Conservation (phyloP, 768 basidiomycete genomes). For the Mycena sanguinolenta region DNA sequence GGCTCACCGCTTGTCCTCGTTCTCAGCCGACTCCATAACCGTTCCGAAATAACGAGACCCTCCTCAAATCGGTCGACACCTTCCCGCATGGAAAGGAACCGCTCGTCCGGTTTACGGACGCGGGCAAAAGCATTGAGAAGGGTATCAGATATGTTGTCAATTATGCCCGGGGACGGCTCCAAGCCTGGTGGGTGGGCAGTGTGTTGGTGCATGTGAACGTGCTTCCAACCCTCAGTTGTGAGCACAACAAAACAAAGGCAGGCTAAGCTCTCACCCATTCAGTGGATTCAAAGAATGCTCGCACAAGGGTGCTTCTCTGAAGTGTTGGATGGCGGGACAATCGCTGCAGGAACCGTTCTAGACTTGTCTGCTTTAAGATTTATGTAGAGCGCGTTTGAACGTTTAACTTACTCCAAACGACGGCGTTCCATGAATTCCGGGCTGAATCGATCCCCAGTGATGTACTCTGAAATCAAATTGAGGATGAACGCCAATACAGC, state of each 20-base stretch:
- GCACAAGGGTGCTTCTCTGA: slow-evolving; percentile 90
- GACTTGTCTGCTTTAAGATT: slow-evolving; percentile 61
- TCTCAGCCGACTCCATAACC: slow-evolving; percentile 83
- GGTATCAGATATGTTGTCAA: slow-evolving; percentile 97
- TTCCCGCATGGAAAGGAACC: slow-evolving; percentile 94
- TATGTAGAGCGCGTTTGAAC: background rate
- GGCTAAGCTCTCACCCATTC: slow-evolving; percentile 88
- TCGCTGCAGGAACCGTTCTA: slow-evolving; percentile 93
- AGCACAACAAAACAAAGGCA: background rate
- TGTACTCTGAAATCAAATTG: slow-evolving; percentile 75
- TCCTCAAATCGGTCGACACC: slow-evolving; percentile 97
- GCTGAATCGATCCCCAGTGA: slow-evolving; percentile 97
- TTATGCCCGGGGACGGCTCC: slow-evolving; percentile 83
- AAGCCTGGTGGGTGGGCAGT: slow-evolving; percentile 91
- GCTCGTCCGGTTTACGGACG: slow-evolving; percentile 96
- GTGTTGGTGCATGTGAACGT: slow-evolving; percentile 97
- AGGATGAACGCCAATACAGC: background rate
- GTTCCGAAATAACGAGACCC: slow-evolving; percentile 84
- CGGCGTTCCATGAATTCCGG: slow-evolving; percentile 97
- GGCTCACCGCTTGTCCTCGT: slow-evolving; percentile 89
- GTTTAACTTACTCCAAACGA: slow-evolving; percentile 78
- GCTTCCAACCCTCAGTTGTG: slow-evolving; percentile 59
- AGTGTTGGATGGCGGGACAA: slow-evolving; percentile 94
- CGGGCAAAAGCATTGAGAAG: slow-evolving; percentile 96
- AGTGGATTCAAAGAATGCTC: slow-evolving; percentile 94